These are phyloP conservation scores for Leishmania mexicana DNA, from an alignment of 208 protist genomes.

Conservation along the genomic window DNA sequence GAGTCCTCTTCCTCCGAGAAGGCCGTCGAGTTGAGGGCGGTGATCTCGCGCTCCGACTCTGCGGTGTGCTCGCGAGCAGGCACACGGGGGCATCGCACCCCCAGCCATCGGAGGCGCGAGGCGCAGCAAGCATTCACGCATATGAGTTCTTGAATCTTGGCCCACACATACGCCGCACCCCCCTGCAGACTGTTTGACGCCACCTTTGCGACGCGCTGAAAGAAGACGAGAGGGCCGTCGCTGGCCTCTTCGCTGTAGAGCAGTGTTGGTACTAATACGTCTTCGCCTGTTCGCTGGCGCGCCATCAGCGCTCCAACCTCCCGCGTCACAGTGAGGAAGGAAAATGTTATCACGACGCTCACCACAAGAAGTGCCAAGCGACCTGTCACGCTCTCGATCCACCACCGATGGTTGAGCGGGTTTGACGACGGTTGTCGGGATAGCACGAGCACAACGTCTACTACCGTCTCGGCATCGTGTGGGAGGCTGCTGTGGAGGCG, in stretches of 20 bases:
- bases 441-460: constrained; percentile 33
- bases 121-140: not conserved
- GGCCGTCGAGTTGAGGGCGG: not conserved
- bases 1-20: constrained; percentile 26
- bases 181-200: constrained; percentile 1
- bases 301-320: constrained; percentile 19
- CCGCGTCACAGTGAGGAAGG: constrained; percentile 15
- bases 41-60: constrained; percentile 21
- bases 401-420: constrained; percentile 29
- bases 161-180: not conserved
- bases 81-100: not conserved
- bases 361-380: constrained; percentile 22
- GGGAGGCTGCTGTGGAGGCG: constrained; percentile 25
- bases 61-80: constrained; percentile 10
- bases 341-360: constrained; percentile 7
- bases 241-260: constrained; percentile 18
- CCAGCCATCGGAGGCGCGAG: constrained; percentile 16
- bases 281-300: constrained; percentile 2
- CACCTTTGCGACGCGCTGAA: constrained; percentile 19
- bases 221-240: constrained; percentile 5
- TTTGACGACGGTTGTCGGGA: constrained; percentile 14
- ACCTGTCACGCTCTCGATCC: constrained; percentile 23
- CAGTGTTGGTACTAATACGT: not conserved
- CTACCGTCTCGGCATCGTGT: constrained; percentile 23
- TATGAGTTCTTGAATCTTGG: not conserved